A percentile compares a stretch with the other conserved stretches of the same genome.
Conservation (phyloP, 345 rosid species). For the Pugionium dolabratum region DNA sequence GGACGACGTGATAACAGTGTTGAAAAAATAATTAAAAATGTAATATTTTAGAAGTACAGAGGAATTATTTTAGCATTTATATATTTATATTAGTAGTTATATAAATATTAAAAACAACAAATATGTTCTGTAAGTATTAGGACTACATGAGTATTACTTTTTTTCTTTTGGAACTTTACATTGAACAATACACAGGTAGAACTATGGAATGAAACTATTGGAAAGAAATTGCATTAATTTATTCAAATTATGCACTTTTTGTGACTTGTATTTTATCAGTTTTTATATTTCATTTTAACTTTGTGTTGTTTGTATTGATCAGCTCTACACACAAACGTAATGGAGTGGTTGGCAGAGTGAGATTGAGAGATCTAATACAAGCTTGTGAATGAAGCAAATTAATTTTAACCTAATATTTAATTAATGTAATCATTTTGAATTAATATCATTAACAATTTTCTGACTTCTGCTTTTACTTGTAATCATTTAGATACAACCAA, state of each 20-base stretch:
- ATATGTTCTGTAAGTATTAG: too few relatives aligned
- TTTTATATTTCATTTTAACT: neutral
- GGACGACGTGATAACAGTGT: too few relatives aligned
- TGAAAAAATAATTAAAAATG: too few relatives aligned
- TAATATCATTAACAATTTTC: neutral
- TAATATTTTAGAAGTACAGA: too few relatives aligned
- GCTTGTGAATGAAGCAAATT: constrained; percentile 36
- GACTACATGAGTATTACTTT: too few relatives aligned
- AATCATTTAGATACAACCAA: constrained; percentile 14
- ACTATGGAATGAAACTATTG: neutral
- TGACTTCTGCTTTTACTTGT: neutral
- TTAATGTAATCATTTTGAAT: neutral
- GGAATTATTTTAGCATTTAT: too few relatives aligned
- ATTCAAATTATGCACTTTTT: neutral
- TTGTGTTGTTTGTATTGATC: constrained; percentile 23
- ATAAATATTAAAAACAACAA: too few relatives aligned
- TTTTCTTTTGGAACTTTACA: too few relatives aligned
- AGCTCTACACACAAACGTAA: constrained; percentile 26
- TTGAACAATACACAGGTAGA: neutral
- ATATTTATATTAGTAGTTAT: too few relatives aligned
- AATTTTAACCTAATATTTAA: neutral
- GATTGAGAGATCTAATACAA: constrained; percentile 23
- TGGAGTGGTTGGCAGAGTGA: constrained; percentile 35
- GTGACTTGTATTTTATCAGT: neutral
- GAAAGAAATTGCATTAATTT: neutral